Percentiles rank a stretch among this genome's conserved stretches.
phyloP scores from a whole-genome alignment of 2,329 filamentous ascomycete species.

The Alternaria postmessia region DNA sequence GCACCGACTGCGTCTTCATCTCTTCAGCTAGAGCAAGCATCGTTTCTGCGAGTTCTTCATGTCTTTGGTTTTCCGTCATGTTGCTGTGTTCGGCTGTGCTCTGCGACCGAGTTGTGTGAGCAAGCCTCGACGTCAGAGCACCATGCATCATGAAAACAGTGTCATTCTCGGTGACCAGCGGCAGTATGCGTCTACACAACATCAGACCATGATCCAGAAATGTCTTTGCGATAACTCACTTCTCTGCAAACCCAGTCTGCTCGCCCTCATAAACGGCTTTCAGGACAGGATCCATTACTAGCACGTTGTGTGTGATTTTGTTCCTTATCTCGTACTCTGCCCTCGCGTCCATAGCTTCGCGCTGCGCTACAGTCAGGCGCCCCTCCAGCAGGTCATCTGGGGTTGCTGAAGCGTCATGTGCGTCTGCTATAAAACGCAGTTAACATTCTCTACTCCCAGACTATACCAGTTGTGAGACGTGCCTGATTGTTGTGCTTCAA shows the following conservation, averaged over 20 bases:
- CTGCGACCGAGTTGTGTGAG: conserved; percentile 61
- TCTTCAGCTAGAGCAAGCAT: conserved; percentile 70
- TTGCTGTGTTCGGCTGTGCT: conserved; percentile 67
- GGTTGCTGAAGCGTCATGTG: conserved; percentile 46
- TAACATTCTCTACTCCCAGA: conserved; percentile 20
- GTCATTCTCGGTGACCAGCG: conserved; percentile 73
- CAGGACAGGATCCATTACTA: conserved; percentile 77
- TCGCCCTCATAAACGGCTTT: conserved; percentile 77
- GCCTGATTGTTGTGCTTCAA: conserved; percentile 57
- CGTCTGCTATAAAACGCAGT: conserved; percentile 30
- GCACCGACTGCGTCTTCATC: conserved; percentile 61
- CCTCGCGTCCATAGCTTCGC: conserved; percentile 73
- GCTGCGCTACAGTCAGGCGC: conserved; percentile 64
- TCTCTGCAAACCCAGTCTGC: conserved; percentile 71
- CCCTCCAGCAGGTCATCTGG: conserved; percentile 63
- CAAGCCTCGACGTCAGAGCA: conserved; percentile 64
- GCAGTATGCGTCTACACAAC: conserved; percentile 67
- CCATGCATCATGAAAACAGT: conserved; percentile 69
- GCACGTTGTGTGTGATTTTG: conserved; percentile 71
- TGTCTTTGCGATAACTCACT: conserved; percentile 57
- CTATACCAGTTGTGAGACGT: conserved; percentile 17
- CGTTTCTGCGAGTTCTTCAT: conserved; percentile 68
- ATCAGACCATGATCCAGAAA: conserved; percentile 14
- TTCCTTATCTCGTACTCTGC: conserved; percentile 74
- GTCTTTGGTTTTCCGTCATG: conserved; percentile 64